These are phyloP conservation scores for Obba rivulosa DNA, from an alignment of 768 basidiomycete species.

Conservation along the genomic window DNA sequence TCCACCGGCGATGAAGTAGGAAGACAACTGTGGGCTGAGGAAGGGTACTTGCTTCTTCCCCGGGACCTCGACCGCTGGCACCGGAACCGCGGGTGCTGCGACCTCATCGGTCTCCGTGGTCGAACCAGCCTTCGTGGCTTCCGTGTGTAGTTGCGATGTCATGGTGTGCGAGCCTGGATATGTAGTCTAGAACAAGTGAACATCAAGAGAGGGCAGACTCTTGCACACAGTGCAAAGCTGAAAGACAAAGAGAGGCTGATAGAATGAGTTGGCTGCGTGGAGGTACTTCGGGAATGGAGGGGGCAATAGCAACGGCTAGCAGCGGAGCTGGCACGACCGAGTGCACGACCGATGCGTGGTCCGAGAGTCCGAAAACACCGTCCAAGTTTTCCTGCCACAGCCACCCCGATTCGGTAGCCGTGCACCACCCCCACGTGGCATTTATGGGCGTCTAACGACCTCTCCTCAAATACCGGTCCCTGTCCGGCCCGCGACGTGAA, in stretches of 20 bases:
- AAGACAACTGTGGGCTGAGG: constrained; percentile 31
- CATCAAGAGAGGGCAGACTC: neutral
- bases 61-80: neutral
- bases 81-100: neutral
- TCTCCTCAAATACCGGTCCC: too few relatives aligned
- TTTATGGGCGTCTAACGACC: neutral
- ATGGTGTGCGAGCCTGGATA: constrained; percentile 9
- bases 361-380: too few relatives aligned
- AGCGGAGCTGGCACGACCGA: too few relatives aligned
- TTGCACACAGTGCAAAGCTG: too few relatives aligned
- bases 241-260: too few relatives aligned
- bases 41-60: neutral
- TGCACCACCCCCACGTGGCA: neutral
- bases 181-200: neutral
- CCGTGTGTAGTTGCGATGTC: constrained; percentile 15
- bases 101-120: constrained; percentile 10
- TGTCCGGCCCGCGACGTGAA: neutral
- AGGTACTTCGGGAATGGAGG: too few relatives aligned
- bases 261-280: too few relatives aligned
- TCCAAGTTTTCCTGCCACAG: too few relatives aligned
- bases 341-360: too few relatives aligned
- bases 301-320: too few relatives aligned
- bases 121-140: constrained; percentile 7
- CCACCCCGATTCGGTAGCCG: neutral
- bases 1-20: constrained; percentile 54